A percentile compares a stretch with the other conserved stretches of the same genome.
Conservation (phyloP, 306 rosid species). For the Abrus pulchellus region DNA sequence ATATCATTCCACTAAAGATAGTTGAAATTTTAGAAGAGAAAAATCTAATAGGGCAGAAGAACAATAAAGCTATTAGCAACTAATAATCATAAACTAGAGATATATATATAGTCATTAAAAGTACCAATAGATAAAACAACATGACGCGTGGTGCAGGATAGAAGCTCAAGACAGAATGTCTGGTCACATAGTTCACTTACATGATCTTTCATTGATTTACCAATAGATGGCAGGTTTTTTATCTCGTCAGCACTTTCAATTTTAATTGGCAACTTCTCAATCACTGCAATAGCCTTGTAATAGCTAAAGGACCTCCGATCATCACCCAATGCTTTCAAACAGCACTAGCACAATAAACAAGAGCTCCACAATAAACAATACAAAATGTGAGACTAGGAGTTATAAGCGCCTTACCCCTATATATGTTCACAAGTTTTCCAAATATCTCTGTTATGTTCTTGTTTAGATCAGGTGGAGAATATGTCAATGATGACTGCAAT, state of each 20-base stretch:
- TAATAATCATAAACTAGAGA: slow-evolving; percentile 1
- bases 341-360: slow-evolving; percentile 46
- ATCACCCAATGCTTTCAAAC: slow-evolving; percentile 84
- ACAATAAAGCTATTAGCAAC: slow-evolving; percentile 2
- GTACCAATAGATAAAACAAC: slow-evolving; percentile 19
- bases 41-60: slow-evolving; percentile 20
- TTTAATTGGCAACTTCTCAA: slow-evolving; percentile 86
- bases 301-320: slow-evolving; percentile 96
- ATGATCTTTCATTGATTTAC: slow-evolving; percentile 92
- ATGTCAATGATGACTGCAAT: slow-evolving; percentile 64
- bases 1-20: slow-evolving; percentile 19
- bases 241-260: slow-evolving; percentile 81
- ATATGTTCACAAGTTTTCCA: slow-evolving; percentile 86
- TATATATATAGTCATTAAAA: slow-evolving; percentile 28
- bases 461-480: slow-evolving; percentile 87
- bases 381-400: slow-evolving; percentile 9
- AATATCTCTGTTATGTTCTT: slow-evolving; percentile 82
- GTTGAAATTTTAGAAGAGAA: background rate
- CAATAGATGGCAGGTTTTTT: slow-evolving; percentile 80
- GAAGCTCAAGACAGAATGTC: slow-evolving; percentile 22
- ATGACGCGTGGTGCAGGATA: slow-evolving; percentile 27
- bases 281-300: slow-evolving; percentile 82
- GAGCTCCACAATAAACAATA: slow-evolving; percentile 33
- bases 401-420: slow-evolving; percentile 68
- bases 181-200: slow-evolving; percentile 57